phyloP scores from a whole-genome alignment of 176 grass and related monocot species.

The Oryza glaberrima region DNA sequence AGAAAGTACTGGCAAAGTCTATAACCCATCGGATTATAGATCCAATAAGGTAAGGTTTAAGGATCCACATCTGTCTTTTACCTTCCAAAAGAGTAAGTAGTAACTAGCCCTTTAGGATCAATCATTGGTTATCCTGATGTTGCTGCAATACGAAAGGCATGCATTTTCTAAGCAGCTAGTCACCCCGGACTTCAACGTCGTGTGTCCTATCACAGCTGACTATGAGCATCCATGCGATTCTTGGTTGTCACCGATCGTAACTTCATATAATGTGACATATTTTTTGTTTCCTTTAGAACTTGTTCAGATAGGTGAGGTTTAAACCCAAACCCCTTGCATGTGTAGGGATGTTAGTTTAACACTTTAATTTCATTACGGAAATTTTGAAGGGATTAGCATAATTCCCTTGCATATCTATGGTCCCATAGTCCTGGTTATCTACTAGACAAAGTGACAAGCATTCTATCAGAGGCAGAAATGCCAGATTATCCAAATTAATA shows the following conservation, averaged over 20 bases:
- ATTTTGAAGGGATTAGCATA: not conserved
- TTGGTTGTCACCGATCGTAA: not conserved
- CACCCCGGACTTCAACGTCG: not conserved
- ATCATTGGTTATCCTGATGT: not conserved
- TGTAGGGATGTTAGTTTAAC: not conserved
- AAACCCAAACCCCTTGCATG: not conserved
- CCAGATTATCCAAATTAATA: slow-evolving; percentile 4
- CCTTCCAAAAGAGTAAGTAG: not conserved
- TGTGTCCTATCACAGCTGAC: not conserved
- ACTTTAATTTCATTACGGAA: not conserved
- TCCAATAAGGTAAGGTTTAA: slow-evolving; percentile 57
- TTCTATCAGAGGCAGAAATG: not conserved
- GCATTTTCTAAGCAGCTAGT: not conserved
- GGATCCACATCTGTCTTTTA: not conserved
- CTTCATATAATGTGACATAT: not conserved
- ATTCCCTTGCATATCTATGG: not conserved
- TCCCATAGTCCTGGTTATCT: not conserved
- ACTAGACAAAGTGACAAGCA: not conserved
- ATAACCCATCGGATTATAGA: slow-evolving; percentile 57
- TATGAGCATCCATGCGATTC: not conserved
- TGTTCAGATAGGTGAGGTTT: not conserved
- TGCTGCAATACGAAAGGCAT: not conserved
- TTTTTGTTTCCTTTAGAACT: not conserved
- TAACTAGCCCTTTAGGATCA: not conserved
- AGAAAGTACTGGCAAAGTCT: slow-evolving; percentile 83